A percentile compares a stretch with the other conserved stretches of the same genome.
phyloP scores from a whole-genome alignment of 2,329 filamentous ascomycete genomes.

The Claviceps purpurea region DNA sequence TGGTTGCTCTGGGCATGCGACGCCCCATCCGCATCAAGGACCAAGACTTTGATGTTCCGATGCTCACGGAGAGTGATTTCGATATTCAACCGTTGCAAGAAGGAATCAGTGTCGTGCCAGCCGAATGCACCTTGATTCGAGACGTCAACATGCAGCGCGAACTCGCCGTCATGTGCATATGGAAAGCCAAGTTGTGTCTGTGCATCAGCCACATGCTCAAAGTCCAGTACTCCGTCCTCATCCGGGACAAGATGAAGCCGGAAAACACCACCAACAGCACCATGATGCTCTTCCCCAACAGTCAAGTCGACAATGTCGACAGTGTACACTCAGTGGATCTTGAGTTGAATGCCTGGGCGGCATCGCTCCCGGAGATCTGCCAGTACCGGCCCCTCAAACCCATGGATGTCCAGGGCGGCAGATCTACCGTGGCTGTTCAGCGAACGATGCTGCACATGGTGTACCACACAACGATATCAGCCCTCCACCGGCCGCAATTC shows the following conservation, averaged over 20 bases:
- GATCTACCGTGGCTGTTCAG: slow-evolving; percentile 52
- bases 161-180: slow-evolving; percentile 77
- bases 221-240: slow-evolving; percentile 83
- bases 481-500: slow-evolving; percentile 82
- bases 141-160: slow-evolving; percentile 63
- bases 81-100: slow-evolving; percentile 58
- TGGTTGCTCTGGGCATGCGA: slow-evolving; percentile 88
- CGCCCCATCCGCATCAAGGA: slow-evolving; percentile 85
- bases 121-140: slow-evolving; percentile 56
- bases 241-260: slow-evolving; percentile 67
- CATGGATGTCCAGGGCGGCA: slow-evolving; percentile 45
- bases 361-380: slow-evolving; percentile 57
- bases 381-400: slow-evolving; percentile 47
- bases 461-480: slow-evolving; percentile 82
- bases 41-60: slow-evolving; percentile 85
- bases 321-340: slow-evolving; percentile 68
- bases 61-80: slow-evolving; percentile 76
- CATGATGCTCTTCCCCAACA: slow-evolving; percentile 88
- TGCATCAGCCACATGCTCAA: slow-evolving; percentile 82
- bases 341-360: slow-evolving; percentile 66
- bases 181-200: slow-evolving; percentile 79
- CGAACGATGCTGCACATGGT: slow-evolving; percentile 86
- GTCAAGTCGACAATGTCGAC: slow-evolving; percentile 66
- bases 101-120: slow-evolving; percentile 52
- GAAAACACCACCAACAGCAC: slow-evolving; percentile 62